phyloP scores from a whole-genome alignment of 495 filamentous ascomycete species.

The Lentithecium fluviatile region DNA sequence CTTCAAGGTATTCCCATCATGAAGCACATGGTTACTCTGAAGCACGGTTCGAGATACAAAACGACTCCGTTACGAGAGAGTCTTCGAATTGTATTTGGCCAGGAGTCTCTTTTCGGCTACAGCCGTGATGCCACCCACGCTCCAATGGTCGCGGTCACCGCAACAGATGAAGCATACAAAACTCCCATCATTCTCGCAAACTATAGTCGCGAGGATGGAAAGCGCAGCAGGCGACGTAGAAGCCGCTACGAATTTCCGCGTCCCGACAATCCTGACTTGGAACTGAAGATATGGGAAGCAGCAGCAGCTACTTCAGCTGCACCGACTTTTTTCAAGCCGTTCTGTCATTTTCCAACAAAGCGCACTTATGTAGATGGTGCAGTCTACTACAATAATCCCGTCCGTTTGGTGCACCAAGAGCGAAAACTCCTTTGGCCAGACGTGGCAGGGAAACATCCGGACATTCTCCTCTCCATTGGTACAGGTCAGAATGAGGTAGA shows the following conservation, averaged over 20 bases:
- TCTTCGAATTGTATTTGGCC: conserved; percentile 39
- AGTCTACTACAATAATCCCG: conserved; percentile 45
- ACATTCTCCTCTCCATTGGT: conserved; percentile 47
- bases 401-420: conserved; percentile 42
- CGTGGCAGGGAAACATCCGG: conserved; percentile 35
- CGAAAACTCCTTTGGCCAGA: conserved; percentile 46
- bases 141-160: conserved; percentile 49
- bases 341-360: conserved; percentile 38
- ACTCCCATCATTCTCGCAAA: conserved; percentile 48
- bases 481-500: conserved; percentile 30
- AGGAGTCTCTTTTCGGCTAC: conserved; percentile 47
- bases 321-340: conserved; percentile 50
- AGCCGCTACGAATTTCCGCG: conserved; percentile 45
- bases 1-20: conserved; percentile 39
- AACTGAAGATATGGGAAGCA: conserved; percentile 50
- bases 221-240: neutral
- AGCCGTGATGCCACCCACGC: conserved; percentile 32
- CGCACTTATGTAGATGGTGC: conserved; percentile 30
- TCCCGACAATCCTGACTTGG: conserved; percentile 41
- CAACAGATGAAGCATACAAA: conserved; percentile 40
- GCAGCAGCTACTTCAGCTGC: conserved; percentile 51
- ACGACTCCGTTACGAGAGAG: conserved; percentile 44
- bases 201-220: conserved; percentile 44
- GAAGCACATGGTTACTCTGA: conserved; percentile 37
- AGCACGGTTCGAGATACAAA: conserved; percentile 47